A percentile compares a stretch with the other conserved stretches of the same genome.
Conservation (phyloP, 352 stramenopile species). For the Pythium pectinolyticum region DNA sequence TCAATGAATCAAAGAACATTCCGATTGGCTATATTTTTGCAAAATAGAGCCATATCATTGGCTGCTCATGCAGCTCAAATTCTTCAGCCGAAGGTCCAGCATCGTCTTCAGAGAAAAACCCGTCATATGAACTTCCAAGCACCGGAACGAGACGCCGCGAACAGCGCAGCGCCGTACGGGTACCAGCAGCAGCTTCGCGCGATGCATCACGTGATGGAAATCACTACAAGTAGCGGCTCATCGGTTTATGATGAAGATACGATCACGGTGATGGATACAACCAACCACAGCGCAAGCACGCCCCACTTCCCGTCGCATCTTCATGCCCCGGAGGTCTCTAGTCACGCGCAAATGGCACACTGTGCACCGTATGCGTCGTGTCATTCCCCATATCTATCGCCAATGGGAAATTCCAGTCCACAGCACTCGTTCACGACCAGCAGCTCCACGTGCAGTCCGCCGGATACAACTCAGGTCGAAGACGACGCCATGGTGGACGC, state of each 20-base stretch:
- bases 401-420: not conserved
- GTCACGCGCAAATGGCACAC: not conserved
- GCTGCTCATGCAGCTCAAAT: not conserved
- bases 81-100: not conserved
- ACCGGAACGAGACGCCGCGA: not conserved
- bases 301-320: not conserved
- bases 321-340: not conserved
- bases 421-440: not conserved
- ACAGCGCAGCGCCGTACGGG: not conserved
- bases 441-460: not conserved
- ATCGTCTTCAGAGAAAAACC: not conserved
- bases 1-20: not conserved
- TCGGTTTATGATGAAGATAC: not conserved
- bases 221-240: not conserved
- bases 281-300: not conserved
- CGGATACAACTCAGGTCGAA: conserved; percentile 6
- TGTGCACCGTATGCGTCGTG: not conserved
- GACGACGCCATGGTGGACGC: conserved; percentile 17
- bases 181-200: not conserved
- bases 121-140: not conserved
- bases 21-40: conserved; percentile 11
- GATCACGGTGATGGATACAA: not conserved
- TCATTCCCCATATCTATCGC: too few relatives aligned
- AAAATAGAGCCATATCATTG: not conserved
- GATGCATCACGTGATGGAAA: not conserved